Base-by-base conservation (phyloP, 352 stramenopile species). In the Sclerospora graminicola region DNA sequence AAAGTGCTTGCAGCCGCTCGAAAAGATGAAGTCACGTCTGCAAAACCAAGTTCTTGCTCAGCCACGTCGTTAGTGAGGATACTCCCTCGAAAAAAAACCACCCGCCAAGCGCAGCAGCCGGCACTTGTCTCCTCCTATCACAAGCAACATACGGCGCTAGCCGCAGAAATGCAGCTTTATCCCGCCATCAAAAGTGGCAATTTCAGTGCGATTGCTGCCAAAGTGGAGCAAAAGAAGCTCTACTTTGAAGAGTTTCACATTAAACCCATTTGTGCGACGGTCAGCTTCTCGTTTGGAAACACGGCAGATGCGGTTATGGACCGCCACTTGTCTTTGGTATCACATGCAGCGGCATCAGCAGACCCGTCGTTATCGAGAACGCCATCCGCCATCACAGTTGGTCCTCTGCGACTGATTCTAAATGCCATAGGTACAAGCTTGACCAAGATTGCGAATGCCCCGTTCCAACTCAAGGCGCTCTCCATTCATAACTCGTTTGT, bases 201-300 rank as follows among this genome's bases (percentile, higher is more conserved):
- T 35, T 23, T 65, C 11, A 31, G 55, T 45, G 54, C 35, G 5
- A 66, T 76, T 36, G 54, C 18, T 45, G 65, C 54, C 2, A 82
- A 75, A 21, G 60, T 76, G 8, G 73, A 85, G 37, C 60, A 73
- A 13, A 90, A 84, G 36, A 94, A 94, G 41, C 51, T 94, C 8
- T 94, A 94, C 54, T 92, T 94, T 29, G 82, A 94, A 68, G 81
- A 91, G 53, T 91, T 94, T 41, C 63, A 84, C 38, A 88, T 94
- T 46, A 72, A 86, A 23, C 64, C 76, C 10, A 94, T 94, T 37
- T 61, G 71, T 24, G 79, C 78, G 20, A 89, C 75, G 1, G 69
- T 94, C 31, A 94, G 82, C 42, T 94, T 91, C 39, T 82, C 82
- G 30, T 88, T 88, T 33, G 79, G 76, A 23, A 69, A 78, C 24